Percentiles rank a stretch among this genome's conserved stretches.
phyloP scores from a whole-genome alignment of 768 basidiomycete genomes.

The Chalciporus piperatus region DNA sequence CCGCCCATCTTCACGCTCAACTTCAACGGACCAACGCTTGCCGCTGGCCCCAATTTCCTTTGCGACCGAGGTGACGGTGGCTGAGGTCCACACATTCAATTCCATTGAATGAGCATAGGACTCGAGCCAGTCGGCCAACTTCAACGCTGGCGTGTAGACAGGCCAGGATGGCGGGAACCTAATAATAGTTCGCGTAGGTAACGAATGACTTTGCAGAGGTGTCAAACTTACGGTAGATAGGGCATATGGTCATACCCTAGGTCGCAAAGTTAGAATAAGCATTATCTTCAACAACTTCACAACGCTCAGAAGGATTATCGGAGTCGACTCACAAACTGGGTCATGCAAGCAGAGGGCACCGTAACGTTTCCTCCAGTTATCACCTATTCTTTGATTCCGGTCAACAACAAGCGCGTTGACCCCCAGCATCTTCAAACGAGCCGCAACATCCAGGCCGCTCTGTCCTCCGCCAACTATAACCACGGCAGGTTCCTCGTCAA shows the following conservation, averaged over 20 bases:
- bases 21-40: conserved; percentile 42
- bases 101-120: conserved; percentile 58
- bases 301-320: neutral
- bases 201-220: neutral
- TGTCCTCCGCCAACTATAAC: conserved; percentile 53
- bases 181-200: neutral
- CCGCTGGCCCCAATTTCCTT: conserved; percentile 31
- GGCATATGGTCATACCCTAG: conserved; percentile 48
- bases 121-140: conserved; percentile 70
- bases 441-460: conserved; percentile 53
- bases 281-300: neutral
- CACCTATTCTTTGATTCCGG: conserved; percentile 26
- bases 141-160: conserved; percentile 48
- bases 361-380: conserved; percentile 33
- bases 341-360: conserved; percentile 30
- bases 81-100: conserved; percentile 62
- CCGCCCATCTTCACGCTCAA: conserved; percentile 34
- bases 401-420: conserved; percentile 22
- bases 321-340: conserved; percentile 27
- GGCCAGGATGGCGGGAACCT: conserved; percentile 64
- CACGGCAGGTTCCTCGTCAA: conserved; percentile 48
- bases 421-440: conserved; percentile 43
- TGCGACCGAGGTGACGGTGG: conserved; percentile 28
- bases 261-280: neutral
- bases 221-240: conserved; percentile 47